phyloP scores from a whole-genome alignment of 257 asterid genomes.

The Solanum lycopersicoides region DNA sequence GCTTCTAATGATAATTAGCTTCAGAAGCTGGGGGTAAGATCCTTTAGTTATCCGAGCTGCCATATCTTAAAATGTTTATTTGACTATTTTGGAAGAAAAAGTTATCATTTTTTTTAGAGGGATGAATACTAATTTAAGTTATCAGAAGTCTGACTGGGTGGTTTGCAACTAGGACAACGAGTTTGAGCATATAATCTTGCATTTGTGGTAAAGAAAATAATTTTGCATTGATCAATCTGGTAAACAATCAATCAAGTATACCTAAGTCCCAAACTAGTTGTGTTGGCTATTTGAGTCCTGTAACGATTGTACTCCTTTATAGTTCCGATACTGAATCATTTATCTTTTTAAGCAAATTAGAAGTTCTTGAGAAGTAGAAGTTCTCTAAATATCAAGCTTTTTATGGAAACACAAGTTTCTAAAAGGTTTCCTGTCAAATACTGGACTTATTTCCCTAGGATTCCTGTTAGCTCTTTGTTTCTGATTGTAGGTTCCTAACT shows the following conservation, averaged over 20 bases:
- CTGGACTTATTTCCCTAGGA: background rate
- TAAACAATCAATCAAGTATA: background rate
- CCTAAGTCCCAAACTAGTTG: background rate
- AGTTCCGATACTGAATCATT: background rate
- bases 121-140: background rate
- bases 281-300: background rate
- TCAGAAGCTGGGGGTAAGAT: conserved; percentile 32
- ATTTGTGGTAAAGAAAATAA: background rate
- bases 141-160: background rate
- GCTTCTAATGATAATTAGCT: conserved; percentile 40
- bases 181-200: background rate
- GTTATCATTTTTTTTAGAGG: background rate
- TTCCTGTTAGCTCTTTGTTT: background rate
- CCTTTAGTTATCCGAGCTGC: background rate
- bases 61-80: background rate
- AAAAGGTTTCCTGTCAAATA: background rate
- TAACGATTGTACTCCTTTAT: background rate
- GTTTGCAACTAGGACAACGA: background rate
- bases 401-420: background rate
- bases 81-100: background rate
- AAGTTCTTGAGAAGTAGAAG: background rate
- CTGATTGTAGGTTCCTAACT: background rate
- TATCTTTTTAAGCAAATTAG: background rate
- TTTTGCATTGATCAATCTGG: background rate
- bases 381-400: background rate